Evolutionary conservation across 2,329 filamentous ascomycete species (phyloP).

Genomic region (Metarhizium brunneum): DNA sequence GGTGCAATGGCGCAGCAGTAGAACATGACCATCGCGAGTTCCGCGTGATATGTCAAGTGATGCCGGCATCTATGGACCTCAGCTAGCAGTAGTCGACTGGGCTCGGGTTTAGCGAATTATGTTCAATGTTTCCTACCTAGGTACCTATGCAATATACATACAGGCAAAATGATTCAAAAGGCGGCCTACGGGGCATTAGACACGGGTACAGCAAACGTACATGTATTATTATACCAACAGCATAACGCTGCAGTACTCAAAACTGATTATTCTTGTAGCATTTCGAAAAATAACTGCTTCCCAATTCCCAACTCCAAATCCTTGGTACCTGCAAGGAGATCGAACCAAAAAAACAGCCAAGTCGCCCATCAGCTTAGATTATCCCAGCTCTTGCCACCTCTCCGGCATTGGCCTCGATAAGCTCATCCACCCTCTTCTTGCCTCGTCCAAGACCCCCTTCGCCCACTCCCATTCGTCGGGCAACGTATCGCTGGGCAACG

Average conservation of each 20-base stretch:
- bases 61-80: too few species aligned
- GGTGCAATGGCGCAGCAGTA: too few species aligned
- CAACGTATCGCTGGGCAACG: slow-evolving; percentile 91
- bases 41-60: too few species aligned
- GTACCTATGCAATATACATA: too few species aligned
- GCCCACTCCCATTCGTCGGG: slow-evolving; percentile 89
- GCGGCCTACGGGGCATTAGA: not conserved
- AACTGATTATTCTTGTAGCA: not conserved
- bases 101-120: too few species aligned
- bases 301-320: slow-evolving; percentile 4
- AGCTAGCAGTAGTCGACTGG: too few species aligned
- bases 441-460: slow-evolving; percentile 59
- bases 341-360: not conserved
- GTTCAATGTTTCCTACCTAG: too few species aligned
- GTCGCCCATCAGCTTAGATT: slow-evolving; percentile 24
- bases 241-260: not conserved
- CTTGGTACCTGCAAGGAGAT: not conserved
- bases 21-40: too few species aligned
- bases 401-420: slow-evolving; percentile 47
- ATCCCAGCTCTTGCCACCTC: slow-evolving; percentile 52
- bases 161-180: too few species aligned
- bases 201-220: not conserved
- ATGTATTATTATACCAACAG: not conserved
- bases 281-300: not conserved
- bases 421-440: slow-evolving; percentile 48